Evolutionary conservation across 225 moss, liverwort and hornwort species (phyloP).

Genomic region (Asterella californica): DNA sequence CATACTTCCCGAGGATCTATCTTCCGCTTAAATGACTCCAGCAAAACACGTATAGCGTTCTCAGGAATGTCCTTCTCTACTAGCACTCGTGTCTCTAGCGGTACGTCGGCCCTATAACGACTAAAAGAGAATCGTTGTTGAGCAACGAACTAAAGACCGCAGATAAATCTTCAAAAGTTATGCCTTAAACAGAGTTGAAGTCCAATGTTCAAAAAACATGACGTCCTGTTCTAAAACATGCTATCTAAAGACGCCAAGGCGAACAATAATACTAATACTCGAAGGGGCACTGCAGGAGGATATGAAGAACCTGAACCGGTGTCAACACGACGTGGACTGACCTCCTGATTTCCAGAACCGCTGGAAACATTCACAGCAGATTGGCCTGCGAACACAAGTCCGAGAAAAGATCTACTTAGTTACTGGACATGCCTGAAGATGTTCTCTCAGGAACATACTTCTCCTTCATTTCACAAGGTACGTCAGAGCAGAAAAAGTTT

Average conservation of each 20-base stretch:
- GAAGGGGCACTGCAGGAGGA: background rate
- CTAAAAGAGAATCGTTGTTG: background rate
- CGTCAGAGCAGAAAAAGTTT: background rate
- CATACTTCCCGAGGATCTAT: background rate
- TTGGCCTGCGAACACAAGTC: conserved; percentile 20
- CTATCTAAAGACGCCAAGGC: background rate
- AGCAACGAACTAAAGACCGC: background rate
- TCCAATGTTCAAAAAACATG: background rate
- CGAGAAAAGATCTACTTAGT: background rate
- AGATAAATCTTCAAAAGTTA: background rate
- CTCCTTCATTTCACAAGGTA: background rate
- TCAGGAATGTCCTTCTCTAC: background rate
- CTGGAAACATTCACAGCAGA: conserved; percentile 31
- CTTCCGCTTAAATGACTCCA: background rate
- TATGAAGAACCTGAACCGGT: conserved; percentile 11
- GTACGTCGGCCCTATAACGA: background rate
- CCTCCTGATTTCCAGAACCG: conserved; percentile 32
- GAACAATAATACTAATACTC: conserved; percentile 1
- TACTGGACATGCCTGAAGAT: background rate
- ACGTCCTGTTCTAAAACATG: background rate
- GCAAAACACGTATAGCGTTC: background rate
- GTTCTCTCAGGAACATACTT: background rate
- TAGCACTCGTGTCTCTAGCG: background rate
- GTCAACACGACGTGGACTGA: conserved; percentile 10
- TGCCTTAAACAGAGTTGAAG: background rate